These are phyloP conservation scores for Scenedesmus sp. DNA, from an alignment of 163 green algal genomes.

Conservation along the genomic window DNA sequence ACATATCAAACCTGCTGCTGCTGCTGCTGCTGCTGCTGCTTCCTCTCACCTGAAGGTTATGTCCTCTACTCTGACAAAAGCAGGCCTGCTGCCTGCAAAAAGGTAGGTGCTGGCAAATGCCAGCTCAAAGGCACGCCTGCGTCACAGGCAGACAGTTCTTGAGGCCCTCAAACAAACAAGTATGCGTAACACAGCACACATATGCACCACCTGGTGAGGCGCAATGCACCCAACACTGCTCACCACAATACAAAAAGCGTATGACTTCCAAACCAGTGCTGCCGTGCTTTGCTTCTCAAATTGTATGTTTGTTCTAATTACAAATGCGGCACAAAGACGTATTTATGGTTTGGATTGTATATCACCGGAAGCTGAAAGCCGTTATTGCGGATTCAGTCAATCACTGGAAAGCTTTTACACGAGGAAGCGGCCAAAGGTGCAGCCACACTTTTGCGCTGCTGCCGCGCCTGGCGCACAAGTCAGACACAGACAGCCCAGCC, in stretches of 20 bases:
- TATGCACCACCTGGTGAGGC: too few relatives aligned
- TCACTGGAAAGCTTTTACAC: background rate
- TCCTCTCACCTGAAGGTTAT: slow-evolving; percentile 84
- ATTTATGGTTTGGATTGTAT: too few relatives aligned
- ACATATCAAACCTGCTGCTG: background rate
- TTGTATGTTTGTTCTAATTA: too few relatives aligned
- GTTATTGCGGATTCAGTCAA: too few relatives aligned
- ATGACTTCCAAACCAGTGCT: too few relatives aligned
- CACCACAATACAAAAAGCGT: too few relatives aligned
- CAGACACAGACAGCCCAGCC: background rate
- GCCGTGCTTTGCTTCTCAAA: too few relatives aligned
- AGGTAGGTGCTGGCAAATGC: slow-evolving; percentile 88
- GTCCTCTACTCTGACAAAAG: slow-evolving; percentile 78
- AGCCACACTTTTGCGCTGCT: background rate
- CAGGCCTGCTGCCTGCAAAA: slow-evolving; percentile 80
- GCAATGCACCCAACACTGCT: too few relatives aligned
- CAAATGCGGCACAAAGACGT: too few relatives aligned
- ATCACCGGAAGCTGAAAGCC: too few relatives aligned
- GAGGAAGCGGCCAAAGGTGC: background rate
- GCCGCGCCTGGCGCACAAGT: background rate
- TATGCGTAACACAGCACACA: too few relatives aligned
- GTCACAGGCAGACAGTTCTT: background rate
- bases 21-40: slow-evolving; percentile 27
- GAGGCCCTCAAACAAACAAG: too few relatives aligned
- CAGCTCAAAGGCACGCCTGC: slow-evolving; percentile 90